phyloP scores from a whole-genome alignment of 495 filamentous ascomycete genomes.

The Chaetomium cochliodes region DNA sequence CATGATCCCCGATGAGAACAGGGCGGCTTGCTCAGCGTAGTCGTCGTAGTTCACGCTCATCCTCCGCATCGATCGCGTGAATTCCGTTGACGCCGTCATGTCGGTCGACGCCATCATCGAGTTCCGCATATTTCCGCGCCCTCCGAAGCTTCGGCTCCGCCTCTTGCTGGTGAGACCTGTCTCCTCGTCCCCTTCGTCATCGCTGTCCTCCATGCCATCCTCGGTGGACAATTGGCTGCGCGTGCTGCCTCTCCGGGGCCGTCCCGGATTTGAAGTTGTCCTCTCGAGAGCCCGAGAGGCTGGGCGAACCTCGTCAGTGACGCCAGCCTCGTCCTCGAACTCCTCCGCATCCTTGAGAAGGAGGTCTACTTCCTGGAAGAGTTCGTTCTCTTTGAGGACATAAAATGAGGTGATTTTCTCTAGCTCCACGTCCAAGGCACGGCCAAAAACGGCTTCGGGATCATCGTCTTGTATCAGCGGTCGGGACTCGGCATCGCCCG shows the following conservation, averaged over 20 bases:
- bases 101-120: constrained; percentile 42
- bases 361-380: constrained; percentile 75
- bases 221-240: constrained; percentile 49
- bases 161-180: constrained; percentile 51
- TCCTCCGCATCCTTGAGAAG: constrained; percentile 71
- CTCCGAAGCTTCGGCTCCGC: constrained; percentile 33
- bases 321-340: constrained; percentile 64
- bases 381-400: constrained; percentile 78
- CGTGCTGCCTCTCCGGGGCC: constrained; percentile 37
- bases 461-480: constrained; percentile 72
- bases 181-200: constrained; percentile 70
- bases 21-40: constrained; percentile 67
- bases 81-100: constrained; percentile 34
- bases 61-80: constrained; percentile 49
- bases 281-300: constrained; percentile 34
- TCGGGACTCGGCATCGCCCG: constrained; percentile 73
- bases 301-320: constrained; percentile 31
- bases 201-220: constrained; percentile 52
- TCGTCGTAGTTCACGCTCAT: constrained; percentile 66
- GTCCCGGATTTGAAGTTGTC: constrained; percentile 6
- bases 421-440: constrained; percentile 81
- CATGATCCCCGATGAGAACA: constrained; percentile 80
- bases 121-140: constrained; percentile 40
- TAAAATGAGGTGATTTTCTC: constrained; percentile 94
- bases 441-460: constrained; percentile 73